Percentiles rank a stretch among this genome's conserved stretches.
These are phyloP conservation scores for Cytospora paraplurivora DNA, from an alignment of 2,329 filamentous ascomycete genomes.

Conservation along the genomic window DNA sequence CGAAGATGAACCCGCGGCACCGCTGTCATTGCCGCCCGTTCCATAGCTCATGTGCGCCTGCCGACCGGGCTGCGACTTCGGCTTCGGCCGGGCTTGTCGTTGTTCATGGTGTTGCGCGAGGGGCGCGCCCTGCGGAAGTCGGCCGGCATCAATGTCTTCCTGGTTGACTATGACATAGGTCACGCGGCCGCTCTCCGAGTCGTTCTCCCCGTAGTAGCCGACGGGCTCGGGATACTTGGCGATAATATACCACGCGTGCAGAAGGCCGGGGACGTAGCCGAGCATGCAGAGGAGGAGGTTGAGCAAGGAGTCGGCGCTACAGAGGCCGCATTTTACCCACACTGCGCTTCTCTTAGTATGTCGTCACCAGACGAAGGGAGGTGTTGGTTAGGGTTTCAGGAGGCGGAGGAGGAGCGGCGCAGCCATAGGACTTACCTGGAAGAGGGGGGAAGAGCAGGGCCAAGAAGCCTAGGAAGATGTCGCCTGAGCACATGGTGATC, in stretches of 20 bases:
- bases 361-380: not conserved
- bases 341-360: slow-evolving; percentile 54
- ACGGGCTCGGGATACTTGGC: slow-evolving; percentile 78
- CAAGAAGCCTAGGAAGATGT: slow-evolving; percentile 65
- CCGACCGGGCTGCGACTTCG: slow-evolving; percentile 38
- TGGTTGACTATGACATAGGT: slow-evolving; percentile 76
- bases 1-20: slow-evolving; percentile 32
- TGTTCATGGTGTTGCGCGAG: slow-evolving; percentile 37
- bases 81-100: slow-evolving; percentile 36
- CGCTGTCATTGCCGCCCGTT: slow-evolving; percentile 38
- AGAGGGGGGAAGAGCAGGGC: slow-evolving; percentile 68
- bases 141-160: slow-evolving; percentile 35
- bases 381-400: not conserved
- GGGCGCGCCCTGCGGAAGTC: slow-evolving; percentile 30
- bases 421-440: slow-evolving; percentile 52
- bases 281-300: slow-evolving; percentile 88
- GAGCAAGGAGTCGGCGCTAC: slow-evolving; percentile 88
- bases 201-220: slow-evolving; percentile 66
- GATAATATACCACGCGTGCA: slow-evolving; percentile 99
- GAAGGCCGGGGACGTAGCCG: slow-evolving; percentile 79
- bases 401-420: not conserved
- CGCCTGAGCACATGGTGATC: slow-evolving; percentile 57
- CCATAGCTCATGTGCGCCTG: slow-evolving; percentile 51
- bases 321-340: slow-evolving; percentile 95
- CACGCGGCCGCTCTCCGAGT: slow-evolving; percentile 59